Base-by-base conservation (phyloP, 768 basidiomycete genomes). In the Lactifluus hygrophoroides region DNA sequence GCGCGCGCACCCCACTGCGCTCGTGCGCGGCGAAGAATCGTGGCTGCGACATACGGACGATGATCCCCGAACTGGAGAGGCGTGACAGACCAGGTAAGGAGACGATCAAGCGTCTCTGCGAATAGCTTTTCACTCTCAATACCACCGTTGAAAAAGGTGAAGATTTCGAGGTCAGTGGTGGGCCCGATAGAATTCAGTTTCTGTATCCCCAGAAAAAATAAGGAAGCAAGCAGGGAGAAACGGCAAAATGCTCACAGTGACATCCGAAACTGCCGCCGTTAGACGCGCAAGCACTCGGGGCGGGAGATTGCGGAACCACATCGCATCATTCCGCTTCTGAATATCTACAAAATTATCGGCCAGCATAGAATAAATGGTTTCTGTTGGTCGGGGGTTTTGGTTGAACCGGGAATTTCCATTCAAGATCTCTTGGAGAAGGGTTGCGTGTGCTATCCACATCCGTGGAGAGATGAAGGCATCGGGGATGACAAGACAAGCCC, bases 61-160 rank as follows among this genome's bases (percentile, higher is more conserved):
- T 91, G 90, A 44, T 90, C 85, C 10, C 90, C 90, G 59, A 85
- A 90, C 69, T 92, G 90, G 17, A 88, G 73, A 3, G 84, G 80
- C 0, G 89, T 88, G 27, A 91, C 82, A 64, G 82, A 81, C 90
- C 90, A 93, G 0, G 86, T 86, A 10, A 92, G 76, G 2, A 91
- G 75, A 52, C 84, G 78, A 62, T 88, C 82, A 17, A 91, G 77
- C 66, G 90, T 89, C 57, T 79, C 78, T n/a, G 76, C 71, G 65
- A 90, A 88, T 11, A 70, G 62, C 17, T 56, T 44, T 32, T 43
- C 48, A 38, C 52, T 53, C 27, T 69, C 67, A 2, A 68, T 67
- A 28, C 72, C 73, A 9, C 75, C 74, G 7, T 78, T 74, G 63
- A 91, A 88, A 67, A 86, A 88, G 1, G 69, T 56, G 32, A 88